phyloP scores from a whole-genome alignment of 371 early-diverging fungal genomes.

The Zychaea mexicana region DNA sequence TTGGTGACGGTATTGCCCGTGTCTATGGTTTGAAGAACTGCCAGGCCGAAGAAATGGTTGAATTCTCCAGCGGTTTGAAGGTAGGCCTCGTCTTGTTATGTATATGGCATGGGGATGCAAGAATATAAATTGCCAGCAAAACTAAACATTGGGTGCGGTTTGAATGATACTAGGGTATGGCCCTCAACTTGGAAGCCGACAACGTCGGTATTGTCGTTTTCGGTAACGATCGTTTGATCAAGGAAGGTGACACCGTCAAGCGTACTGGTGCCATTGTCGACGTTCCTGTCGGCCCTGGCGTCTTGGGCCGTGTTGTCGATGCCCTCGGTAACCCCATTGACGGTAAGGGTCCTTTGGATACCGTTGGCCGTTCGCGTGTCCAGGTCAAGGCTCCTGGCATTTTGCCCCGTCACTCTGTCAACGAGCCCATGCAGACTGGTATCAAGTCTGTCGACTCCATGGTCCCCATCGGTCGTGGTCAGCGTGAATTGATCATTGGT shows the following conservation, averaged over 20 bases:
- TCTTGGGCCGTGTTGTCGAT: conserved; percentile 96
- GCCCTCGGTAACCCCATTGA: conserved; percentile 97
- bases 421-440: conserved; percentile 98
- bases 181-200: conserved; percentile 96
- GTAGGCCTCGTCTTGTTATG: conserved; percentile 32
- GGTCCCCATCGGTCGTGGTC: conserved; percentile 98
- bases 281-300: conserved; percentile 89
- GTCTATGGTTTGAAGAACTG: conserved; percentile 94
- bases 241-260: conserved; percentile 95
- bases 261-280: conserved; percentile 97
- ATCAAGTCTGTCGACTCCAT: conserved; percentile 98
- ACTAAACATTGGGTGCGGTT: too few species aligned
- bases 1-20: conserved; percentile 99
- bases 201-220: conserved; percentile 99
- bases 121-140: too few species aligned
- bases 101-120: neutral
- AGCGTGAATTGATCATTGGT: conserved; percentile 98
- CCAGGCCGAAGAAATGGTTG: conserved; percentile 99
- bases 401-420: conserved; percentile 95
- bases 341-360: conserved; percentile 91
- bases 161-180: conserved; percentile 85
- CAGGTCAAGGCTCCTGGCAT: conserved; percentile 98
- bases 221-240: conserved; percentile 93
- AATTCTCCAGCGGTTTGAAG: conserved; percentile 95
- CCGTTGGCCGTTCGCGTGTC: conserved; percentile 82